Conservation (phyloP, 768 basidiomycete genomes). For the Hypsizygus marmoreus region DNA sequence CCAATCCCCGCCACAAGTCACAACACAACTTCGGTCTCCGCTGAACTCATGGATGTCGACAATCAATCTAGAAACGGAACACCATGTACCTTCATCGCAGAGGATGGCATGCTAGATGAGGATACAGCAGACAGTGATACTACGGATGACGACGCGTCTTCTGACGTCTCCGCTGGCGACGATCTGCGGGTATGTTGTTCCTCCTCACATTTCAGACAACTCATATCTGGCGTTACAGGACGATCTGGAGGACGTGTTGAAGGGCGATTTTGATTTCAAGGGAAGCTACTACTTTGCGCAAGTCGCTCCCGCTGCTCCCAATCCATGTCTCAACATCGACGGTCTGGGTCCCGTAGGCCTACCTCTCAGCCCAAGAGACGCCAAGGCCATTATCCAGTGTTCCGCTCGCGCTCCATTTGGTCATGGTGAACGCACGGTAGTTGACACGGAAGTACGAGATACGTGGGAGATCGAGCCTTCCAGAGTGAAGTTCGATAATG, state of each 20-base stretch:
- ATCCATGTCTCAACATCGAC: constrained; percentile 40
- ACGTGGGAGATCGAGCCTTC: constrained; percentile 53
- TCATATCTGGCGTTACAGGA: no score
- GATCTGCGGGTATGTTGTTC: no score
- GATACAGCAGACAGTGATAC: no score
- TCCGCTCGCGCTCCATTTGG: constrained; percentile 47
- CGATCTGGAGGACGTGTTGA: constrained; percentile 31
- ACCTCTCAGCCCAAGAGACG: constrained; percentile 42
- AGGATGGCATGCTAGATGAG: no score
- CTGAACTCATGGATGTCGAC: no score
- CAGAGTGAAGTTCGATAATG: constrained; percentile 40
- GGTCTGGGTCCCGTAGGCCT: constrained; percentile 45
- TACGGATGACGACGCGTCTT: no score
- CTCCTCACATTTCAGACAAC: no score
- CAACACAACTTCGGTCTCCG: no score
- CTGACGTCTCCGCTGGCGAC: no score
- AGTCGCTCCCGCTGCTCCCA: constrained; percentile 16
- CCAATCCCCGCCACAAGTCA: no score
- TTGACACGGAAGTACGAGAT: constrained; percentile 46
- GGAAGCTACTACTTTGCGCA: constrained; percentile 33
- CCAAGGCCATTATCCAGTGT: constrained; percentile 34
- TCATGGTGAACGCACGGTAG: constrained; percentile 41
- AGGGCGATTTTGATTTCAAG: constrained; percentile 30
- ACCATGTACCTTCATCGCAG: no score
- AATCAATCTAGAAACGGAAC: no score